phyloP scores from a whole-genome alignment of 371 early-diverging fungal species.

The Zopfochytrium polystomum region DNA sequence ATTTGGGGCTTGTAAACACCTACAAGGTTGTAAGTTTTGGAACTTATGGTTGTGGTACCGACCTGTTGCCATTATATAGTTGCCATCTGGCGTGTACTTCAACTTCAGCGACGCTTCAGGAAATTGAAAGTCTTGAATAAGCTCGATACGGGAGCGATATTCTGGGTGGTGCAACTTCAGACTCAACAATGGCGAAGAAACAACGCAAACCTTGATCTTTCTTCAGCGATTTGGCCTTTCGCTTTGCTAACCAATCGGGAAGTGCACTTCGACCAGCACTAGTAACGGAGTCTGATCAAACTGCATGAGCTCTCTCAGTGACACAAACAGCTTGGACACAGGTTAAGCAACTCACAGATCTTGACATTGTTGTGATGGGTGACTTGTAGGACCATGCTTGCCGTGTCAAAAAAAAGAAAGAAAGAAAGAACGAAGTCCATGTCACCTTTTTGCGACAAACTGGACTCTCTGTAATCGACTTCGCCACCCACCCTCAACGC shows the following conservation, averaged over 20 bases:
- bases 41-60: too few species aligned
- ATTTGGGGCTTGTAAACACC: slow-evolving; percentile 97
- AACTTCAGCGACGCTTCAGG: slow-evolving; percentile 92
- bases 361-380: slow-evolving; percentile 32
- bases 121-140: slow-evolving; percentile 97
- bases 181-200: neutral
- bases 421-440: slow-evolving; percentile 19
- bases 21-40: slow-evolving; percentile 17
- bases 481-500: too few species aligned
- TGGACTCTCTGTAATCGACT: too few species aligned
- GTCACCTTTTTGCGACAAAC: too few species aligned
- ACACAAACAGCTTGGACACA: neutral
- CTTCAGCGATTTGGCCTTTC: slow-evolving; percentile 78
- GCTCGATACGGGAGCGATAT: slow-evolving; percentile 83
- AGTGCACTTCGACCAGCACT: slow-evolving; percentile 78
- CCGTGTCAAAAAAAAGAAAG: neutral
- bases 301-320: neutral
- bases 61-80: slow-evolving; percentile 89
- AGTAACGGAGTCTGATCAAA: slow-evolving; percentile 69
- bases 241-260: slow-evolving; percentile 91
- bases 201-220: slow-evolving; percentile 73
- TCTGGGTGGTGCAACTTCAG: slow-evolving; percentile 48
- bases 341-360: slow-evolving; percentile 17
- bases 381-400: slow-evolving; percentile 16
- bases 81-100: slow-evolving; percentile 81